Conservation (phyloP, 345 rosid species). For the Citrus unshiu region DNA sequence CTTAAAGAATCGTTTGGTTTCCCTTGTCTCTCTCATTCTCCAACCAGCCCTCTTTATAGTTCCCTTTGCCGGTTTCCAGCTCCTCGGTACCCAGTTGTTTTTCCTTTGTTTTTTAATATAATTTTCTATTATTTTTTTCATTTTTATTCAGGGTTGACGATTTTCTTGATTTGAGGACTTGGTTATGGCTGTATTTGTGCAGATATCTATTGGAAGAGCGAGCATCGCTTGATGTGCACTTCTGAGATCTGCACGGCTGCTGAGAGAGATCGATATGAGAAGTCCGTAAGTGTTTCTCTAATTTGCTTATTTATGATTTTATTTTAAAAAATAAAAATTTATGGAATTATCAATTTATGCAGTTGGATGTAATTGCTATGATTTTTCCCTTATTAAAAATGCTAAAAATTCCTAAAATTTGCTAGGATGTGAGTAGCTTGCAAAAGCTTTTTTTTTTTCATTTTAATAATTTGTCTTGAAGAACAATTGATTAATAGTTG, state of each 20-base stretch:
- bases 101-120: not conserved
- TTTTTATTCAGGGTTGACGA: not conserved
- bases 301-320: not conserved
- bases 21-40: constrained; percentile 62
- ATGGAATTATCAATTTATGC: not conserved
- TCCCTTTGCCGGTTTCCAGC: constrained; percentile 81
- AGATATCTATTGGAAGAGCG: constrained; percentile 91
- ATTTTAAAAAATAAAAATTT: not conserved
- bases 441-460: not conserved
- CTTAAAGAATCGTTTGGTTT: constrained; percentile 59
- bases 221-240: constrained; percentile 74
- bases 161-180: not conserved
- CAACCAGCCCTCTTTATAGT: constrained; percentile 72
- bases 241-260: constrained; percentile 78
- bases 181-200: constrained; percentile 7
- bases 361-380: not conserved
- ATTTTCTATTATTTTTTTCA: not conserved
- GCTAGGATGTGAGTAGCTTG: not conserved
- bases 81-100: constrained; percentile 42
- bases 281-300: constrained; percentile 43
- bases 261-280: constrained; percentile 85
- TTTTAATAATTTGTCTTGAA: not conserved
- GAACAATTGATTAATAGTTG: not conserved
- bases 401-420: not conserved
- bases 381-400: not conserved